Evolutionary conservation across 164 flowering plant genomes (phyloP), one percentile per base, ranked within the genome.

Genomic region (Pachysandra terminalis): DNA sequence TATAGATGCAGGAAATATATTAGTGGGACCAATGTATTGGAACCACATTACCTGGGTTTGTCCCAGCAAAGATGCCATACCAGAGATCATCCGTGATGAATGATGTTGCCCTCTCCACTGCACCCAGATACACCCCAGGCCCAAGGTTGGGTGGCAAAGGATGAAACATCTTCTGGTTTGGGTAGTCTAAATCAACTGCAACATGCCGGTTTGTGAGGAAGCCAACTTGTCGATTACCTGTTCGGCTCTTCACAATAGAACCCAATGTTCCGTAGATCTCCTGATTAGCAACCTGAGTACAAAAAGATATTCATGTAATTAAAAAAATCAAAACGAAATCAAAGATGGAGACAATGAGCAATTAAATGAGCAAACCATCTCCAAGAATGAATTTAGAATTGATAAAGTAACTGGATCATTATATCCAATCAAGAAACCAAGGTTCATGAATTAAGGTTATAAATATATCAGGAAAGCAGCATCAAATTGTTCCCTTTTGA

Each of bases 131-230:
- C 23, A 92, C 93, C 21, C 98, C 99, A 52, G 99, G 99, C 69
- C 99, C 99, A 69, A 92, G 93, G 78, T 85, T 92, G 61, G 99
- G 99, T 21, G 99, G 99, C 73, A 95, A 79, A 71, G 99, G 99
- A 82, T 95, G 99, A 79, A 92, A 95, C 99, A 95, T 95, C 77
- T 95, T 95, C 79, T 95, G 99, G 68, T 81, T 95, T 56, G 98
- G 98, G 75, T 90, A 94, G 76, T 94, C 98, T 63, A 94, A 76
- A 71, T 92, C 93, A 71, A 95, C 98, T 6, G 99, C 99, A 59
- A 95, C 98, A 80, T 95, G 99, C 48, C 99, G 83, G 65, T 95
- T 95, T 59, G 99, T 95, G 59, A 95, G 97, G 77, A 95, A 95
- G 73, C 99, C 99, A 58, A 95, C 85, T 74, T 92, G 97, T 59